Evolutionary conservation across 2,329 filamentous ascomycete species (phyloP).

Genomic region (Zymoseptoria passerinii): DNA sequence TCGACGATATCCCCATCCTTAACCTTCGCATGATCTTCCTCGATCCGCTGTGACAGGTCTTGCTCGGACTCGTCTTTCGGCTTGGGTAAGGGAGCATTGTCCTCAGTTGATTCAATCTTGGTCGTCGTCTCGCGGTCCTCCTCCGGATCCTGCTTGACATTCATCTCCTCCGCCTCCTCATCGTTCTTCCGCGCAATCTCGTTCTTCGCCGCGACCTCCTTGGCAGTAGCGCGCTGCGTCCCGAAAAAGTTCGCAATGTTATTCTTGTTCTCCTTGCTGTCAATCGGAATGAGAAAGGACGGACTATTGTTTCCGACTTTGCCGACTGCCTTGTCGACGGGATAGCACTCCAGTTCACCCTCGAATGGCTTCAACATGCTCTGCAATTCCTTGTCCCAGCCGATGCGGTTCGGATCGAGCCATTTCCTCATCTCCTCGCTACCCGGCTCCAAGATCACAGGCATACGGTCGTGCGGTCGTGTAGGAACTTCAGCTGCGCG

Average conservation of each 20-base stretch:
- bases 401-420: conserved; percentile 63
- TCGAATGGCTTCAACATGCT: conserved; percentile 67
- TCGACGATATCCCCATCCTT: conserved; percentile 22
- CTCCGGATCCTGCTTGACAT: conserved; percentile 33
- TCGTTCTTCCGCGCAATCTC: conserved; percentile 26
- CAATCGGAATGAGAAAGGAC: conserved; percentile 70
- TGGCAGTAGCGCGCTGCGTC: conserved; percentile 42
- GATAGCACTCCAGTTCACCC: conserved; percentile 74
- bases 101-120: conserved; percentile 40
- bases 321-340: conserved; percentile 79
- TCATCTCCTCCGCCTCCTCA: conserved; percentile 23
- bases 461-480: conserved; percentile 93
- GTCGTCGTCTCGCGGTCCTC: conserved; percentile 36
- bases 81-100: conserved; percentile 46
- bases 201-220: conserved; percentile 29
- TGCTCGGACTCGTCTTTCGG: conserved; percentile 17
- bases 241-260: conserved; percentile 93
- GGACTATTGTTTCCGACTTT: conserved; percentile 91
- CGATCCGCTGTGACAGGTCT: conserved; percentile 31
- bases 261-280: conserved; percentile 79
- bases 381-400: conserved; percentile 75
- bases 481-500: conserved; percentile 72
- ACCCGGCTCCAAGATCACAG: conserved; percentile 74
- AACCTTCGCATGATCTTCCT: conserved; percentile 37
- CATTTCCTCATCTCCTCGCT: conserved; percentile 63